Evolutionary conservation across 2,329 filamentous ascomycete species (phyloP).

Genomic region (Plenodomus lindquistii): DNA sequence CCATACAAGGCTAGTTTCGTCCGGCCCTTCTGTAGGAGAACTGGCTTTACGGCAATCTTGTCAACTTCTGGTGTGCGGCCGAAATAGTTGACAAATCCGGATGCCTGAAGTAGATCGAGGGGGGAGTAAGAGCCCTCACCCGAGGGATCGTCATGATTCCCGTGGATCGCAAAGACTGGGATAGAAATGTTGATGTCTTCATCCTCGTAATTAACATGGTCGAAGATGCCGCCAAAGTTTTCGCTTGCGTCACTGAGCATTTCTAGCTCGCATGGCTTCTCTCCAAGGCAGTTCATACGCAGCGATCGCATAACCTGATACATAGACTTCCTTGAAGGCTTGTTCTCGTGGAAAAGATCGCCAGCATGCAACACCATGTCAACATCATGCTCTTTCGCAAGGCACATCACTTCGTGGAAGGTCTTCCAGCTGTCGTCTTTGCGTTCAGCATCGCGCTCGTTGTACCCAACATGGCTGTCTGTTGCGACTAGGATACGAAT

Average conservation of each 20-base stretch:
- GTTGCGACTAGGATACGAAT: slow-evolving; percentile 94
- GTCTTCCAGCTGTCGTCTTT: slow-evolving; percentile 96
- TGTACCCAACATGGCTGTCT: slow-evolving; percentile 97
- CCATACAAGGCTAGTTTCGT: slow-evolving; percentile 95
- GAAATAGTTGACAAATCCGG: slow-evolving; percentile 94
- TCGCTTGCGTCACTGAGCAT: slow-evolving; percentile 92
- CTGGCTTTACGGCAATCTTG: slow-evolving; percentile 88
- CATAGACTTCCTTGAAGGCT: slow-evolving; percentile 91
- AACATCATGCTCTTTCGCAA: slow-evolving; percentile 86
- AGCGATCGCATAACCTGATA: slow-evolving; percentile 97
- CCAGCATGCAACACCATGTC: slow-evolving; percentile 97
- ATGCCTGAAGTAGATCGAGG: slow-evolving; percentile 86
- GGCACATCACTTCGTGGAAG: slow-evolving; percentile 92
- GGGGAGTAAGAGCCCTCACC: slow-evolving; percentile 92
- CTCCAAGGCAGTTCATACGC: slow-evolving; percentile 89
- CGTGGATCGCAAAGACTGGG: slow-evolving; percentile 96
- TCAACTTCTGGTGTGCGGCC: slow-evolving; percentile 89
- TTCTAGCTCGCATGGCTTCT: slow-evolving; percentile 93
- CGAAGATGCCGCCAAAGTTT: slow-evolving; percentile 84
- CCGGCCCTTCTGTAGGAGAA: slow-evolving; percentile 87
- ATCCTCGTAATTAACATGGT: slow-evolving; percentile 97
- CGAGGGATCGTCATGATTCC: slow-evolving; percentile 98
- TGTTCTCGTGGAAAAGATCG: slow-evolving; percentile 97
- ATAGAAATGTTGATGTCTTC: slow-evolving; percentile 96
- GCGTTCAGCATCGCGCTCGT: slow-evolving; percentile 90